phyloP scores from a whole-genome alignment of 164 flowering plant genomes.

The Vitis riparia region DNA sequence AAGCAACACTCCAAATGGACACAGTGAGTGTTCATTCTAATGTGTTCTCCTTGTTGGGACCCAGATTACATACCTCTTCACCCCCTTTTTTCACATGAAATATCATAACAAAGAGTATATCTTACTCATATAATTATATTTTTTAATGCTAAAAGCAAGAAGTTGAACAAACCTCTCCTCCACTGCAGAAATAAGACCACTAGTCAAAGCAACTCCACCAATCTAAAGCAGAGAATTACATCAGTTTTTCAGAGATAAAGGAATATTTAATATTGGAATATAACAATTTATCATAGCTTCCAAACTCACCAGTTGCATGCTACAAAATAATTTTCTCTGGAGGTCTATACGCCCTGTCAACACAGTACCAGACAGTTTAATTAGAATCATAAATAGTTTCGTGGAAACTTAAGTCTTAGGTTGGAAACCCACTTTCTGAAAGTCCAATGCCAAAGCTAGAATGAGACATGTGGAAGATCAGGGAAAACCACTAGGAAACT shows the following conservation, averaged over 20 bases:
- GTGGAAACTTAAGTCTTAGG: too few relatives aligned
- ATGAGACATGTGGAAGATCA: too few relatives aligned
- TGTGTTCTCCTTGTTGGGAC: not conserved
- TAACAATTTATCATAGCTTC: not conserved
- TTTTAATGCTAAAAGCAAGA: conserved; percentile 3
- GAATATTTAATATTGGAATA: not conserved
- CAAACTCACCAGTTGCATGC: conserved; percentile 89
- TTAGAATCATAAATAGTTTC: not conserved
- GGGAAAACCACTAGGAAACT: too few relatives aligned
- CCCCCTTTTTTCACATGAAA: not conserved
- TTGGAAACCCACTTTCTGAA: too few relatives aligned
- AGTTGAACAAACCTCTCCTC: conserved; percentile 75
- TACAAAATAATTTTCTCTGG: conserved; percentile 87
- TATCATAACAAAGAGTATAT: not conserved
- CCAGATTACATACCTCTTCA: not conserved
- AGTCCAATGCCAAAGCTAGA: too few relatives aligned
- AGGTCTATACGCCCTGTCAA: conserved; percentile 91
- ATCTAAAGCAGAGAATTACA: conserved; percentile 44
- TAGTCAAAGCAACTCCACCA: conserved; percentile 91
- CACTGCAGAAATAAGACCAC: conserved; percentile 81
- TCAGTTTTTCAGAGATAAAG: conserved; percentile 11
- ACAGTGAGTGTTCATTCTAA: not conserved
- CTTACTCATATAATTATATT: not conserved
- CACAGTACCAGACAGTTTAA: conserved; percentile 8
- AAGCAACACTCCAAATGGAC: too few relatives aligned